Evolutionary conservation across 371 early-diverging fungal species (phyloP).

Genomic region (Mortierella sp.): DNA sequence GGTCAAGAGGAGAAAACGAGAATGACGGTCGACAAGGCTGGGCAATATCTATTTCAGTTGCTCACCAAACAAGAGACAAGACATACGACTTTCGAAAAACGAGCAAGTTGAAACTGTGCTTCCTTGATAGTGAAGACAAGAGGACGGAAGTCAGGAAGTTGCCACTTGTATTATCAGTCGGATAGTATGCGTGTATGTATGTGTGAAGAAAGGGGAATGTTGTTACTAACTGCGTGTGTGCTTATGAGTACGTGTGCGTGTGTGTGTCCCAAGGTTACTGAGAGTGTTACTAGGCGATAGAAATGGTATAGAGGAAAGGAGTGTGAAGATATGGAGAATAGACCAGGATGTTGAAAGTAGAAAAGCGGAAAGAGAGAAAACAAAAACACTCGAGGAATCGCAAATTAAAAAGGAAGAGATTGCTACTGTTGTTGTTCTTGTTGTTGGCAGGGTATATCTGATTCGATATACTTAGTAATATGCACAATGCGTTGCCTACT

Average conservation of each 20-base stretch:
- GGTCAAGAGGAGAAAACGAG: not conserved
- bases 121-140: not conserved
- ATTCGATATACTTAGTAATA: not conserved
- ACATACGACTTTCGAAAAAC: not conserved
- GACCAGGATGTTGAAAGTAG: not conserved
- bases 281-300: too few species aligned
- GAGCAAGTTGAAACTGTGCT: not conserved
- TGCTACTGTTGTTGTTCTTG: too few species aligned
- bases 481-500: not conserved
- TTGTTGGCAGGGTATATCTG: not conserved
- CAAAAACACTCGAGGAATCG: not conserved
- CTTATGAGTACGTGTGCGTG: too few species aligned
- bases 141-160: not conserved
- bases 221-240: too few species aligned
- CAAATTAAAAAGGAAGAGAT: conserved; percentile 5
- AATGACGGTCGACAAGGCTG: not conserved
- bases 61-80: not conserved
- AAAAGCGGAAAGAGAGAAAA: conserved; percentile 10
- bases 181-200: too few species aligned
- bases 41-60: not conserved
- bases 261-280: too few species aligned
- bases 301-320: too few species aligned
- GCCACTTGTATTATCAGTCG: too few species aligned
- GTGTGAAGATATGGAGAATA: not conserved
- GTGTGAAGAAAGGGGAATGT: too few species aligned